Base-by-base conservation (phyloP, 768 basidiomycete genomes). In the Trametes maxima region DNA sequence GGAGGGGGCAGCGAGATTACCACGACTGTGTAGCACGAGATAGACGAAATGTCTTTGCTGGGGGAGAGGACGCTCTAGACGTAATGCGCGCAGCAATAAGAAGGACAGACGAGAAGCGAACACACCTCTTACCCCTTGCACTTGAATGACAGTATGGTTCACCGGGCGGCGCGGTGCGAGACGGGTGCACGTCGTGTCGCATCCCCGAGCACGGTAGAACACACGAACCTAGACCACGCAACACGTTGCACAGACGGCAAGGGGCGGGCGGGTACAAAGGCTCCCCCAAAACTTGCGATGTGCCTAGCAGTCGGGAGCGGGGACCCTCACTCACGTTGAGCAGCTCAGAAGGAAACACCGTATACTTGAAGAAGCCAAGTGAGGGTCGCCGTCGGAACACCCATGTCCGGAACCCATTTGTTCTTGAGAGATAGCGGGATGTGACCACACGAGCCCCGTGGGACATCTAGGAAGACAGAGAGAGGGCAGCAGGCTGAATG, bases 361-460 rank as follows among this genome's bases (percentile, higher is more conserved):
- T 13, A 49, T n/a, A 25, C n/a, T 35, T 50, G 42, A 22, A 55
- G 42, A 55, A 55, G 39, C 33, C 50, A 19, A 36, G 5, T 50
- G 40, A 55, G 51, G 54, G 25, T 22, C n/a, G 7, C 39, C 48
- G 14, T 50, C 60, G 60, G 60, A 61, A 54, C 60, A 54, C 60
- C n/a, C n/a, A n/a, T n/a, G n/a, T n/a, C 48, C 54, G 60, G 58
- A 47, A 25, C 6, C n/a, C 51, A 54, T 57, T 48, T 48, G 58
- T 53, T n/a, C 39, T 50, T 57, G 47, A 57, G 39, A 57, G 56
- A 49, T 57, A 50, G 50, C n/a, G 47, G 56, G 49, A 24, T 28
- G 44, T 17, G 40, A 19, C 47, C 56, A 47, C 46, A 47, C 37
- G 22, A 57, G 25, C 45, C 46, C 56, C 56, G 56, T 48, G 56